Base-by-base conservation (phyloP, 495 filamentous ascomycete species). In the Hypoxylon crocopeplum region DNA sequence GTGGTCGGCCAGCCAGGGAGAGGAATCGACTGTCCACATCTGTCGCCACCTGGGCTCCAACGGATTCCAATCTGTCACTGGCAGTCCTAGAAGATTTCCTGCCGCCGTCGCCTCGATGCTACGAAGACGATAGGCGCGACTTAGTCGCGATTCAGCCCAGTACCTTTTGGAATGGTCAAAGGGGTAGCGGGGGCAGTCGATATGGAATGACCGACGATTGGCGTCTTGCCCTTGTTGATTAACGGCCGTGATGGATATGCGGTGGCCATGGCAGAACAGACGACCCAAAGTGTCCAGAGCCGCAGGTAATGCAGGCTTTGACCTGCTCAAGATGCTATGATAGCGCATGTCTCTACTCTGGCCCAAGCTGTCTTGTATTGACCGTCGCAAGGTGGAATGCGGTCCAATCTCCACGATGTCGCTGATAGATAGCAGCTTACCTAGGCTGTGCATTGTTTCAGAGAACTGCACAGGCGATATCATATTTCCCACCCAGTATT, bases 1-100 rank as follows among this genome's bases (percentile, higher is more conserved):
- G 53, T 84, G 80, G 38, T 80, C 74, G 7, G 56, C 32, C 1
- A 81, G 32, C 81, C 81, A 84, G 0, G 78, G 76, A 2, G 75
- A 50, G 17, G 77, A 67, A 7, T 51, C 48, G 1, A 72, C 38
- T 10, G 67, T 63, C 2, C 82, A 38, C 3, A 72, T 52, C 5
- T 73, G 73, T 3, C 74, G 52, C 76, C 79, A 84, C 13, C 65
- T 51, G 1, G 76, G 79, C 38, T 72, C 71, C 1, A 73, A 29
- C 0, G 60, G 55, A 45, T 77, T 78, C 47, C 51, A 74, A 11
- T 75, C 75, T 0, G 42, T 10, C 0, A 48, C 42, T 0, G 54
- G 66, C 6, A 54, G 37, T 0, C 84, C 84, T 0, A 86, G 69
- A 0, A 85, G 45, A 52, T 79, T 76, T 36, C 82, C 73, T 1